Evolutionary conservation across 2,329 filamentous ascomycete genomes (phyloP), one percentile per base, ranked within the genome.

Genomic region (Lasiodiplodia gonubiensis): DNA sequence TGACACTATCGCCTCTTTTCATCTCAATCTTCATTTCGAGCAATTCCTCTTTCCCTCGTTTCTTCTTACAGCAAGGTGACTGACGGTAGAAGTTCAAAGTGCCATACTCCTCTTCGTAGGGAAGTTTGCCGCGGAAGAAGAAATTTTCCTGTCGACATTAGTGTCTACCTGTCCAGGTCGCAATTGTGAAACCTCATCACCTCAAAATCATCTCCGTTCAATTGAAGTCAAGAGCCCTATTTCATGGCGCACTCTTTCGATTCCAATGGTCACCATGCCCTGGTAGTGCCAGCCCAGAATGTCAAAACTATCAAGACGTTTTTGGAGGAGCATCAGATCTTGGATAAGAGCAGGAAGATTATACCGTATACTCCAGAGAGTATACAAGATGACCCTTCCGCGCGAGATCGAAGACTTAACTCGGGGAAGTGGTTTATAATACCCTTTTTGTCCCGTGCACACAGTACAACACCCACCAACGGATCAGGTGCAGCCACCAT

Each of bases 251-350:
- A 16, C 18, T 27, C 39, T 23, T 2, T 10, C 25, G 11, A 6
- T 18, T 21, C 6, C 8, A 21, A n/a, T n/a, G 16, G 27, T 21
- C 7, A 7, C 6, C 7, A 37, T 18, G 52, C 61, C 8, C 16
- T 79, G 5, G 2, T 76, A 2, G 79, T 80, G 1, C 75, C 78
- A 0, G 71, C 70, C 27, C 33, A 68, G 11, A 71, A 76, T 14
- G 79, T 82, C 42, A 82, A 82, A 65, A 70, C 59, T 2, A 76
- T 80, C 0, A 82, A 82, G 57, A 70, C 71, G 2, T 74, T 74
- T 2, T 68, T 82, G n/a, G 79, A 82, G 68, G 60, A 63, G 11
- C 57, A 63, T 7, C 72, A 70, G 8, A 48, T 68, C n/a, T 68
- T 80, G 1, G 74, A 80, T 48, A 73, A 71, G 30, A 69, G 54